Conservation (phyloP, 495 filamentous ascomycete genomes). For the Podospora pseudocomata region DNA sequence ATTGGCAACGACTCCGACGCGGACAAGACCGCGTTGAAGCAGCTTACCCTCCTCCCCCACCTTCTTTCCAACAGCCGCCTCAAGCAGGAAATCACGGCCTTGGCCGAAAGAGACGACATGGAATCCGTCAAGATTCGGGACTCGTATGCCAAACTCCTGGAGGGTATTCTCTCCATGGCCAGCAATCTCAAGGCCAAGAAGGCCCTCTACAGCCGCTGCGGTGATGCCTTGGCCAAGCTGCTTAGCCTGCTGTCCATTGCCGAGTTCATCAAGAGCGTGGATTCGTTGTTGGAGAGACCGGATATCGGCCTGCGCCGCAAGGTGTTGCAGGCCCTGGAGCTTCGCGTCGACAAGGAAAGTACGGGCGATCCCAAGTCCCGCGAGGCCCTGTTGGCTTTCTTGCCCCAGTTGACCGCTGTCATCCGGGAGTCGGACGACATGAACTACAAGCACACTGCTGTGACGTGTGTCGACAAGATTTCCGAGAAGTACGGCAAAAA, state of each 20-base stretch:
- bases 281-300: slow-evolving; percentile 67
- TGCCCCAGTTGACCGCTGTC: slow-evolving; percentile 70
- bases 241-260: slow-evolving; percentile 74
- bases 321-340: slow-evolving; percentile 72
- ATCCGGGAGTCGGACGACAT: slow-evolving; percentile 66
- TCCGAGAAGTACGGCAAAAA: slow-evolving; percentile 89
- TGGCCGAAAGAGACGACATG: slow-evolving; percentile 54
- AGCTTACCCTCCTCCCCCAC: slow-evolving; percentile 57
- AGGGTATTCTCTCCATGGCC: slow-evolving; percentile 60
- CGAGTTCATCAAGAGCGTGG: slow-evolving; percentile 81
- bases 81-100: slow-evolving; percentile 43
- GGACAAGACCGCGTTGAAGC: slow-evolving; percentile 57
- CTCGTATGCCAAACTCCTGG: slow-evolving; percentile 67
- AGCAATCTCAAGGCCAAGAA: slow-evolving; percentile 58
- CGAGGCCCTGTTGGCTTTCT: slow-evolving; percentile 67
- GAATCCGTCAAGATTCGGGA: slow-evolving; percentile 58
- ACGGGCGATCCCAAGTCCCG: slow-evolving; percentile 63
- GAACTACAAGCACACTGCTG: slow-evolving; percentile 71
- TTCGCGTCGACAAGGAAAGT: slow-evolving; percentile 65
- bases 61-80: slow-evolving; percentile 51
- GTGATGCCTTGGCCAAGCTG: slow-evolving; percentile 66
- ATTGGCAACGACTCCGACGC: slow-evolving; percentile 63
- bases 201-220: slow-evolving; percentile 58
- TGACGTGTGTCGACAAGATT: slow-evolving; percentile 85
- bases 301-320: slow-evolving; percentile 70